Evolutionary conservation across 116 monocot genomes (phyloP).

Genomic region (Iris pallida): DNA sequence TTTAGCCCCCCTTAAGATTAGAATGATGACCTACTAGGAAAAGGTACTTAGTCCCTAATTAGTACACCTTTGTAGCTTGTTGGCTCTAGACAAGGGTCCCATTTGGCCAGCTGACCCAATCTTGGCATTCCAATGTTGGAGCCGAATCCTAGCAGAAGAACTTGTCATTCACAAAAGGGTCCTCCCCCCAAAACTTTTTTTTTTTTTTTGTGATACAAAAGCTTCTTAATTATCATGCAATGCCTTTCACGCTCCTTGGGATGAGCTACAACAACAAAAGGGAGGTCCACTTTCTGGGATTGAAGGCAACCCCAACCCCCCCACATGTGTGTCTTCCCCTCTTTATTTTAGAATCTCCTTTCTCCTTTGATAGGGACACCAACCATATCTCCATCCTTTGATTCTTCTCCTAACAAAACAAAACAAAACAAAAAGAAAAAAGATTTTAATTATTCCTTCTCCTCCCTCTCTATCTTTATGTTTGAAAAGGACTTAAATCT

Average conservation of each 20-base stretch:
- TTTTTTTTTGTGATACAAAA: not conserved
- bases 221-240: slow-evolving; percentile 12
- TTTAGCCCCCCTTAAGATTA: too few relatives aligned
- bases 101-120: slow-evolving; percentile 6
- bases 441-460: not conserved
- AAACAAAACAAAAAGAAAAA: too few relatives aligned
- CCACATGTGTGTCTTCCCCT: slow-evolving; percentile 1
- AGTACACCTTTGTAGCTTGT: too few relatives aligned
- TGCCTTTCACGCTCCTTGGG: not conserved
- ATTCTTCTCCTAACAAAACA: not conserved
- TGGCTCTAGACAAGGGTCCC: not conserved
- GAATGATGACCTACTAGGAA: too few relatives aligned
- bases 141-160: slow-evolving; percentile 2
- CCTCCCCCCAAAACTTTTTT: not conserved
- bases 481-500: not conserved
- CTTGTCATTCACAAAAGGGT: slow-evolving; percentile 12
- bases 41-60: too few relatives aligned
- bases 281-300: not conserved
- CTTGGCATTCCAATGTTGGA: slow-evolving; percentile 4
- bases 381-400: slow-evolving; percentile 6
- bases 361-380: slow-evolving; percentile 5
- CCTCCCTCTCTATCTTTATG: not conserved
- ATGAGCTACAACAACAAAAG: not conserved
- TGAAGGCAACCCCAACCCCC: too few relatives aligned
- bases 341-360: slow-evolving; percentile 6